Base-by-base conservation (phyloP, 805 yeast species). In the Kuraishia molischiana region DNA sequence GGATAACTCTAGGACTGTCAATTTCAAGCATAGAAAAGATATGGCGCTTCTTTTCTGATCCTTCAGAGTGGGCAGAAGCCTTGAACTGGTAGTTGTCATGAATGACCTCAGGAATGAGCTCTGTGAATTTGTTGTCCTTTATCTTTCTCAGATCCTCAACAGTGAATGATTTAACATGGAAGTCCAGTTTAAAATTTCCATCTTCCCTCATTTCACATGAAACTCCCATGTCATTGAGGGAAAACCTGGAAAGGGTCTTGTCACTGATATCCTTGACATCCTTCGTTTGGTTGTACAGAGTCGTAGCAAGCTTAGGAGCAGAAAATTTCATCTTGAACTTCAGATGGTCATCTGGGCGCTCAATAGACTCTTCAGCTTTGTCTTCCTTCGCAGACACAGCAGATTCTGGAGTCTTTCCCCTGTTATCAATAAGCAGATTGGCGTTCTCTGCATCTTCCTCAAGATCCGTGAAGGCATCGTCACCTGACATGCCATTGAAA, bases 1-100 rank as follows among this genome's bases (percentile, higher is more conserved):
- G 54, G 35, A 92, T 77, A 9, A 82, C 70, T 40, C 72, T 74
- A 0, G 97, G 97, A 43, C 80, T 82, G 42, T 85, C 95, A 9
- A 90, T 69, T 0, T 86, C 75, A 4, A 82, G 51, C 50, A 78
- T 68, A 3, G 72, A 52, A 17, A 74, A 69, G 4, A 74, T 64
- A 28, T 67, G 58, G 37, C 68, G 66, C 32, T 48, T 54, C 15
- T 46, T 54, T 2, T 52, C 58, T 3, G 55, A 51, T 2, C 71
- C 74, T 36, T 59, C 66, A 0, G 78, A 64, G 0, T 59, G 47
- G 0, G 72, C 64, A 15, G 66, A 64, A 2, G 83, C 76, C 61
- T 73, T 64, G 43, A 92, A 79, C 52, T 92, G 97, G 47, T 82
- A 66, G 18, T 76, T 75, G 2, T 71, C 76, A 26, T 77, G 72